A percentile compares a stretch with the other conserved stretches of the same genome.
phyloP scores from a whole-genome alignment of 495 filamentous ascomycete genomes.

The Xanthoparmelia taractica region DNA sequence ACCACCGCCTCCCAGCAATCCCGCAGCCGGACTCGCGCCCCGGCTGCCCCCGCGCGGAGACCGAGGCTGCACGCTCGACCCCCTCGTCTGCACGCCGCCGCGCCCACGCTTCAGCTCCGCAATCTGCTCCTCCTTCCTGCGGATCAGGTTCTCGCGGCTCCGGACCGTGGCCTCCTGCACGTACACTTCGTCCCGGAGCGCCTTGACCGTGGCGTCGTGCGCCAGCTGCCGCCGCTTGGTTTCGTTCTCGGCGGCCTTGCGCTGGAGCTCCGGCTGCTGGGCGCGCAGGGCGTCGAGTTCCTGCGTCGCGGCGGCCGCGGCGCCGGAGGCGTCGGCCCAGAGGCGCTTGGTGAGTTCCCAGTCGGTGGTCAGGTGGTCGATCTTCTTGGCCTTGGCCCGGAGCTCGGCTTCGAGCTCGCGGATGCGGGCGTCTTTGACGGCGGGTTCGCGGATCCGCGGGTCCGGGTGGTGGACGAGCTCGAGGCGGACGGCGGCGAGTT shows the following conservation, averaged over 20 bases:
- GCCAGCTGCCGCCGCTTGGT: slow-evolving; percentile 9
- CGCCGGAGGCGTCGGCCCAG: slow-evolving; percentile 4
- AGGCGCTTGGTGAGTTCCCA: slow-evolving; percentile 27
- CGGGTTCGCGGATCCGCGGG: slow-evolving; percentile 44
- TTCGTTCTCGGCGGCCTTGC: slow-evolving; percentile 1
- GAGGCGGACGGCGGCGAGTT: slow-evolving; percentile 43
- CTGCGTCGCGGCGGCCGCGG: not conserved
- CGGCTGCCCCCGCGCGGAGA: slow-evolving; percentile 23
- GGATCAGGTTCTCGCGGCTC: slow-evolving; percentile 42
- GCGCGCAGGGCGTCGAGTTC: not conserved
- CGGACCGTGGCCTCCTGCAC: slow-evolving; percentile 42
- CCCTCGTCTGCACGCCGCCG: slow-evolving; percentile 22
- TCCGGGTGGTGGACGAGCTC: slow-evolving; percentile 41
- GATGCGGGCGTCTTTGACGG: slow-evolving; percentile 38
- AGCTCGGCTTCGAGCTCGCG: slow-evolving; percentile 39
- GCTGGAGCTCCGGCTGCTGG: not conserved
- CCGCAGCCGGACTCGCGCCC: slow-evolving; percentile 24
- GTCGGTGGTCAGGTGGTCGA: slow-evolving; percentile 33
- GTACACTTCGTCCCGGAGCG: slow-evolving; percentile 32
- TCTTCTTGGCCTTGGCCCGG: slow-evolving; percentile 38
- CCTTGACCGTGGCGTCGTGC: slow-evolving; percentile 26
- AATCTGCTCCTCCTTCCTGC: slow-evolving; percentile 55
- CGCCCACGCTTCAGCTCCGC: slow-evolving; percentile 45
- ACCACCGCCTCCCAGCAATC: slow-evolving; percentile 11
- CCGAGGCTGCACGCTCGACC: slow-evolving; percentile 22